Evolutionary conservation across 176 grass and related monocot genomes (phyloP), one percentile per base, ranked within the genome.

Genomic region (Luzula sylvatica): DNA sequence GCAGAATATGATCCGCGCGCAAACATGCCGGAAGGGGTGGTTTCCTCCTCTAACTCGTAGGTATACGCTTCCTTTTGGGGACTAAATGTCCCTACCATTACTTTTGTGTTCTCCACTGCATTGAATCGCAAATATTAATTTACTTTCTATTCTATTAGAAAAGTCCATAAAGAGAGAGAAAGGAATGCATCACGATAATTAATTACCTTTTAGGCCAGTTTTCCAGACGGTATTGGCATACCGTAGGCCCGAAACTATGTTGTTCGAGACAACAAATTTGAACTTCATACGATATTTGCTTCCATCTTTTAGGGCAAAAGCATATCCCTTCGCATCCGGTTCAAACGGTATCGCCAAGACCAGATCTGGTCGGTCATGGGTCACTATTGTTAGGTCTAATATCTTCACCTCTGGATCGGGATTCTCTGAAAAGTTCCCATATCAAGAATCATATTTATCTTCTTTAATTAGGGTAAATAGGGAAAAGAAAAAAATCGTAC

Each of bases 221-320:
- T 94, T 94, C 87, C 87, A 94, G 29, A 94, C 82, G 3, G 87
- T 94, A 55, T 87, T 82, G 46, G 82, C 82, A 62, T 87, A 94
- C 46, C 84, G 84, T 61, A 94, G 87, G 9, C 87, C 87, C 0
- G 81, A 94, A 15, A 94, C 87, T 23, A 94, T 94, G 61, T 94
- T 94, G 70, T 94, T 94, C 52, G 67, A 72, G 51, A 87, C 87
- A 6, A 50, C 44, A 62, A 94, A 81, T 2, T 68, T 69, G 82
- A 94, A 94, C 13, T 83, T 83, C 57, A 94, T 79, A 66, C 74
- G 76, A 61, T 87, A 94, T 65, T 59, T 46, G 78, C 87, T 87
- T 38, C 82, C 82, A 44, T 94, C 87, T 79, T 94, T 94, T 32
- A 94, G 82, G 3, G 62, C 78, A 41, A 94, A 94, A 7, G 82